phyloP scores from a whole-genome alignment of 1,284 basidiomycete species.

The Leccinum griseonigrum region DNA sequence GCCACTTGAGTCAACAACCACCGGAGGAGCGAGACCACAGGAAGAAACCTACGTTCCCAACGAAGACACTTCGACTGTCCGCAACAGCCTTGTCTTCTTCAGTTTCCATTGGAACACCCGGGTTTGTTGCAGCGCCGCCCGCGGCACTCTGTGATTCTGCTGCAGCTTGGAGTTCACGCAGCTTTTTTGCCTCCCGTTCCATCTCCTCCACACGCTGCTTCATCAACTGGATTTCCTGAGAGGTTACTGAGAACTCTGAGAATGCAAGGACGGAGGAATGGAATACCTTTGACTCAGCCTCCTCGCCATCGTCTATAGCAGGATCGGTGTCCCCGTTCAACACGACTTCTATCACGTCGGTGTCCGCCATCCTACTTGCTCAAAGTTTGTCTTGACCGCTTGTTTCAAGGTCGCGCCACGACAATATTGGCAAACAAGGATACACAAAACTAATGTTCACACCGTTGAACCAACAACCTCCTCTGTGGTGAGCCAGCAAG shows the following conservation, averaged over 20 bases:
- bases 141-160: slow-evolving; percentile 61
- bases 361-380: slow-evolving; percentile 33
- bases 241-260: slow-evolving; percentile 10
- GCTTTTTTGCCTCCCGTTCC: slow-evolving; percentile 87
- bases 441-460: slow-evolving; percentile 18
- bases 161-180: slow-evolving; percentile 88
- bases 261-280: not conserved
- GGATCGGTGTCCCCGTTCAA: slow-evolving; percentile 37
- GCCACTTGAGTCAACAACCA: slow-evolving; percentile 9
- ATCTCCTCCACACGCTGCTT: slow-evolving; percentile 92
- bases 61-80: slow-evolving; percentile 89
- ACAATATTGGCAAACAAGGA: slow-evolving; percentile 24
- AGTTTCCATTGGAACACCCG: slow-evolving; percentile 57
- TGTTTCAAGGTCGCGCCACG: slow-evolving; percentile 19
- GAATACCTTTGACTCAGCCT: slow-evolving; percentile 55
- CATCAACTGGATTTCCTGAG: slow-evolving; percentile 81
- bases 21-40: slow-evolving; percentile 6
- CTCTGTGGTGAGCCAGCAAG: no score
- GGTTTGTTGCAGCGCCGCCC: slow-evolving; percentile 40
- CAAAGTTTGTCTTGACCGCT: slow-evolving; percentile 23
- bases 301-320: slow-evolving; percentile 53
- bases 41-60: slow-evolving; percentile 83
- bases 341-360: slow-evolving; percentile 37
- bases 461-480: not conserved
- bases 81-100: slow-evolving; percentile 78